phyloP scores from a whole-genome alignment of 257 asterid species.

The Euphrasia confusa region DNA sequence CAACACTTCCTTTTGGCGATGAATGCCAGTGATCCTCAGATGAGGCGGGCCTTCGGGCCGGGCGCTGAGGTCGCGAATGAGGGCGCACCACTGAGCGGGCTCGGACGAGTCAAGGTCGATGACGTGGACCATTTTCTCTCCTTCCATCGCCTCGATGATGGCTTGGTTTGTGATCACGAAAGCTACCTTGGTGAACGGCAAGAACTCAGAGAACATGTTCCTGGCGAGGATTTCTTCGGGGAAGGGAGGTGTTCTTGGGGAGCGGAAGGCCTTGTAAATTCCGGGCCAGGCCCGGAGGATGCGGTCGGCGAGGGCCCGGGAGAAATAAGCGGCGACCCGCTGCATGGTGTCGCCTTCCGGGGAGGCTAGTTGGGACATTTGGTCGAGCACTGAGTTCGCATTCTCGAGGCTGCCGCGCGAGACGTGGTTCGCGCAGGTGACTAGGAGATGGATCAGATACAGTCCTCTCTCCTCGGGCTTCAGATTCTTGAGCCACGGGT shows the following conservation, averaged over 20 bases:
- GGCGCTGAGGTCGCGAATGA: slow-evolving; percentile 84
- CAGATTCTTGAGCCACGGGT: slow-evolving; percentile 76
- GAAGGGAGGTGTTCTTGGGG: slow-evolving; percentile 40
- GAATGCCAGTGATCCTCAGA: slow-evolving; percentile 77
- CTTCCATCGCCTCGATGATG: slow-evolving; percentile 91
- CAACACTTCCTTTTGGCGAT: slow-evolving; percentile 60
- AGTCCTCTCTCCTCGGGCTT: slow-evolving; percentile 92
- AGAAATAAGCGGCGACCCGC: slow-evolving; percentile 76
- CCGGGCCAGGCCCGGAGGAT: slow-evolving; percentile 82
- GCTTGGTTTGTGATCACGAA: slow-evolving; percentile 77
- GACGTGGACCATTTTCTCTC: slow-evolving; percentile 88
- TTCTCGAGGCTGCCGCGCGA: slow-evolving; percentile 67
- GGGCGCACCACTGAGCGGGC: slow-evolving; percentile 81
- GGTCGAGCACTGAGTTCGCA: slow-evolving; percentile 86
- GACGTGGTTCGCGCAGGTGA: slow-evolving; percentile 83
- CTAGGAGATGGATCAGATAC: slow-evolving; percentile 68
- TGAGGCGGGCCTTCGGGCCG: slow-evolving; percentile 99
- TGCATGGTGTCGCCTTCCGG: slow-evolving; percentile 94
- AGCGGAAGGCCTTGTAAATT: slow-evolving; percentile 61
- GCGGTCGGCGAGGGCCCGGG: slow-evolving; percentile 82
- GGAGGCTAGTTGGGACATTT: slow-evolving; percentile 78
- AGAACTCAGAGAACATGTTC: slow-evolving; percentile 70
- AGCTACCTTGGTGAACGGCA: slow-evolving; percentile 79
- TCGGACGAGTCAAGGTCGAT: slow-evolving; percentile 68
- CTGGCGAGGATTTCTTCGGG: slow-evolving; percentile 64